Evolutionary conservation across 2,329 filamentous ascomycete genomes (phyloP), one percentile per base, ranked within the genome.

Genomic region (Diaporthe nobilis): DNA sequence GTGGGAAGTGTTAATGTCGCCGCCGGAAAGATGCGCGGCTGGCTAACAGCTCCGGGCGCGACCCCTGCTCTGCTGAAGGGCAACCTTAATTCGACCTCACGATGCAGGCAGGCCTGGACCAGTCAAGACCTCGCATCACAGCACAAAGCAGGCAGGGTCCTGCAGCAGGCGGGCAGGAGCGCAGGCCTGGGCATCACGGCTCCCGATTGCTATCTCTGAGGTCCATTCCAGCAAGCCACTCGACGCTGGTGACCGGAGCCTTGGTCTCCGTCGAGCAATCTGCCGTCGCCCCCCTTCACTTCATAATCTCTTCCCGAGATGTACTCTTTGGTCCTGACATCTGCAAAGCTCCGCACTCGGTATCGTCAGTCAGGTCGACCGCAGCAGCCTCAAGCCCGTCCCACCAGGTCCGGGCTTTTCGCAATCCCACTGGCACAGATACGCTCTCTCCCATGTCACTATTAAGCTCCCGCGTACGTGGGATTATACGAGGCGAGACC

Each of bases 1-100:
- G 25, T 15, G 7, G 44, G 13, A 34, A 51, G 31, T 68, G 65
- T 68, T 68, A 68, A 25, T 53, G 65, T 25, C 4, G 10, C 13
- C 20, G 31, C 47, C 8, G 65, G 12, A 6, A 28, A 53, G 65
- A 6, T 10, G 65, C 47, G n/a, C 17, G n/a, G 55, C 9, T 12
- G 15, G 60, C 71, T 73, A 73, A 73, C 71, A 73, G 58, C n/a
- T 44, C 60, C 34, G 13, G 25, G n/a, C 10, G 25, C 37, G 65
- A 65, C 47, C 71, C 71, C 55, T 65, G 31, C 20, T 13, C 25
- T 31, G 5, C 47, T 13, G 20, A 37, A 63, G 39, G 49, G 37
- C 37, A 73, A 73, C 47, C 71, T 73, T 73, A 73, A 65, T 73
- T 65, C 58, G 51, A 73, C 71, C 20, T 57, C 71, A 65, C 58